A percentile compares a stretch with the other conserved stretches of the same genome.
phyloP scores from a whole-genome alignment of 768 basidiomycete species.

The Coprinellus micaceus region DNA sequence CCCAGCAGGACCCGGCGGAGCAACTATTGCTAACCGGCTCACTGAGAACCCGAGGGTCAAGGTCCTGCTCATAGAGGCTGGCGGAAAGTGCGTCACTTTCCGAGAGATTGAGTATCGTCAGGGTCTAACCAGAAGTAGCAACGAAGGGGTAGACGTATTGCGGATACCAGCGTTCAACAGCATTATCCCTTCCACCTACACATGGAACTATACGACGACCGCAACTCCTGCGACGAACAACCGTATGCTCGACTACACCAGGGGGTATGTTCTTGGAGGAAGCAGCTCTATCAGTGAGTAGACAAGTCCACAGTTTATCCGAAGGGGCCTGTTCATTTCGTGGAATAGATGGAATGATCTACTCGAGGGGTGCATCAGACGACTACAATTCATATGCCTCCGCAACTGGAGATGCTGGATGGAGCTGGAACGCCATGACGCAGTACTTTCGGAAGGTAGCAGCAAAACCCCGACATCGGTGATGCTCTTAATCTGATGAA shows the following conservation, averaged over 20 bases:
- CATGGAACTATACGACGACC: conserved; percentile 13
- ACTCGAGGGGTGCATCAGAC: conserved; percentile 30
- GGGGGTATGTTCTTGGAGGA: conserved; percentile 15
- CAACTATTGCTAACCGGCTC: conserved; percentile 18
- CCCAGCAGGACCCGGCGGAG: conserved; percentile 19
- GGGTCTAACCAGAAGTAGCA: neutral
- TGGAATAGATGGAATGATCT: conserved; percentile 23
- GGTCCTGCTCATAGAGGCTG: conserved; percentile 21
- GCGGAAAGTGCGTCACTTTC: conserved; percentile 8
- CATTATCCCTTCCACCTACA: neutral
- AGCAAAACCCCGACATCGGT: neutral
- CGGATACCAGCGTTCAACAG: neutral
- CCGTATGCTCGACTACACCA: conserved; percentile 4
- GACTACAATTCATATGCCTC: conserved; percentile 32
- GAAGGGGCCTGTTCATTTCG: neutral
- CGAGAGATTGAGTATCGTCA: neutral
- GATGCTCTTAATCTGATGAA: neutral
- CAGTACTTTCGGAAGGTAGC: conserved; percentile 24
- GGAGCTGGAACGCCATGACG: conserved; percentile 29
- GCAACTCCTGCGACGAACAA: conserved; percentile 11
- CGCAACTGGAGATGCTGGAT: conserved; percentile 26
- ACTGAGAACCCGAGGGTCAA: conserved; percentile 13
- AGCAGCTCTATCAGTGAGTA: conserved; percentile 16
- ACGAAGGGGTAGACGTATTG: neutral
- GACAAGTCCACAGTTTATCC: neutral